phyloP scores from a whole-genome alignment of 148 eudicot species.

The Agrostemma githago region DNA sequence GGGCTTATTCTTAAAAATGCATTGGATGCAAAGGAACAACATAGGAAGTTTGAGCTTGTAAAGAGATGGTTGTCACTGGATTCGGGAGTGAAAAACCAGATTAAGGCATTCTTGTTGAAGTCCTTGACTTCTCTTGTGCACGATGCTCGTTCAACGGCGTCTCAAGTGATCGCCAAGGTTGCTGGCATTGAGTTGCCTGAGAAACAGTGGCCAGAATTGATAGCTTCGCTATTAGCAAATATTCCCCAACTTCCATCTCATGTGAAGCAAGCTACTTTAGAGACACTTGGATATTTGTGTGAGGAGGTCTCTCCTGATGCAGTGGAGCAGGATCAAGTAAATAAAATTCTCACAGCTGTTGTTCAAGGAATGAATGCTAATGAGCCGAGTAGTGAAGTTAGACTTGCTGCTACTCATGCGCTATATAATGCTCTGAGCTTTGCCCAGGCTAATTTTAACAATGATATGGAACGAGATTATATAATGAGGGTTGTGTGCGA shows the following conservation, averaged over 20 bases:
- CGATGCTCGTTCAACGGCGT: constrained; percentile 92
- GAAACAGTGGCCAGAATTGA: constrained; percentile 92
- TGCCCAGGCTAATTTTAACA: constrained; percentile 89
- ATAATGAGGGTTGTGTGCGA: constrained; percentile 95
- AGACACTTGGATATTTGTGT: constrained; percentile 88
- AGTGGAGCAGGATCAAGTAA: constrained; percentile 94
- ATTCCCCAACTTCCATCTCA: constrained; percentile 83
- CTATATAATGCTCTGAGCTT: constrained; percentile 83
- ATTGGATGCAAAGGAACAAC: constrained; percentile 95
- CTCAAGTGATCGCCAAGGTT: constrained; percentile 93
- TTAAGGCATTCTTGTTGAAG: constrained; percentile 75
- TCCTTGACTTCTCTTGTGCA: constrained; percentile 66
- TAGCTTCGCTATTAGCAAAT: constrained; percentile 60
- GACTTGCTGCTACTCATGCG: constrained; percentile 92
- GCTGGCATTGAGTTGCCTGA: constrained; percentile 95
- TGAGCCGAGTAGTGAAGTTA: constrained; percentile 62
- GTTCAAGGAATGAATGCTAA: constrained; percentile 80
- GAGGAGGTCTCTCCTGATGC: constrained; percentile 93
- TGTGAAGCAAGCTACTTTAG: constrained; percentile 89
- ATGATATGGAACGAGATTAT: constrained; percentile 91
- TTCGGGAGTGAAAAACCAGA: constrained; percentile 64
- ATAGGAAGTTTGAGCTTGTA: constrained; percentile 79
- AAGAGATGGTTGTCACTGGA: constrained; percentile 87
- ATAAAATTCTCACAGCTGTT: constrained; percentile 89
- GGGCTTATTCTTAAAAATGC: constrained; percentile 92